Base-by-base conservation (phyloP, 2,329 filamentous ascomycete genomes). In the Sporothrix schenckii region DNA sequence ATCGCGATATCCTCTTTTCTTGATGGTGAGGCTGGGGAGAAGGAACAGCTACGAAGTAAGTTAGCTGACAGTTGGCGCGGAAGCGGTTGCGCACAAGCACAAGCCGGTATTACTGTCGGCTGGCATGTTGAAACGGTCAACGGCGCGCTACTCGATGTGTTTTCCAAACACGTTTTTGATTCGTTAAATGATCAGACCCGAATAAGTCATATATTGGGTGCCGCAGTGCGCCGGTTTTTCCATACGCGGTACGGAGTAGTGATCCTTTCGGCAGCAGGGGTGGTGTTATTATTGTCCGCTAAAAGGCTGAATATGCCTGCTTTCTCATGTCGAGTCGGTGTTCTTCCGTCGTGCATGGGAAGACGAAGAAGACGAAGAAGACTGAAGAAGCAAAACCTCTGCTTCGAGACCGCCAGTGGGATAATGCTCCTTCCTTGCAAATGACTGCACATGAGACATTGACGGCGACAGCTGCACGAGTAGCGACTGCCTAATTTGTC, bases 361-460 rank as follows among this genome's bases (percentile, higher is more conserved):
- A 44, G 19, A 21, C 34, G 41, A 9, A 61, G 13, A 44, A n/a
- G n/a, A 21, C 34, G 41, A 9, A 61, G 13, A 44, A n/a, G n/a
- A 61, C 3, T n/a, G 10, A 44, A 14, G n/a, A 24, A 21, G 14
- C 34, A n/a, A 24, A 39, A 44, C 34, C 34, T 61, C 24, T 44
- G n/a, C 10, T n/a, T 24, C 34, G 56, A 34, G 56, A 21, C 56
- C 56, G 1, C 34, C 56, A 61, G n/a, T 41, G n/a, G 7, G 19
- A 16, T 56, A 11, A 44, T 47, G 41, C 56, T 60, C 56, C 34
- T 61, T 61, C 34, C 21, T n/a, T 44, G 54, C 56, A 44, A 61
- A 61, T 44, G 56, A 61, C 56, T 61, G 56, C 56, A 61, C 21
- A 60, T 60, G 56, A 60, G 56, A 41, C 56, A 61, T 61, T 11